Evolutionary conservation across 2,329 filamentous ascomycete genomes (phyloP), one percentile per base, ranked within the genome.

Genomic region (Botrytis fragariae): DNA sequence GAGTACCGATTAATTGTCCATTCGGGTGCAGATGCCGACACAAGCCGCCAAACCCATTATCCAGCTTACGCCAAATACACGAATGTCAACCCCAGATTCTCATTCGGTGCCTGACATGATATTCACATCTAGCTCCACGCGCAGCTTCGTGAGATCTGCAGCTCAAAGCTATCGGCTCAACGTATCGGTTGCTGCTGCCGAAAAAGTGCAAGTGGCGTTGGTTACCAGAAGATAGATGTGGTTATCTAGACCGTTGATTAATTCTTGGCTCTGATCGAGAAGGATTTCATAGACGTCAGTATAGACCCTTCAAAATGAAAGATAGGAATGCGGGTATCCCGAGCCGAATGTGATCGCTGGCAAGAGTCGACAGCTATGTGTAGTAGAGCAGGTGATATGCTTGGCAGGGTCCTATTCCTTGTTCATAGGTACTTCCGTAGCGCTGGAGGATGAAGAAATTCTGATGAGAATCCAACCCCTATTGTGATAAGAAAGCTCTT

Each of bases 251-350:
- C 14, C 32, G 51, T 57, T 57, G 51, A 57, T 57, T 57, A 9
- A 12, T 63, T 29, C 48, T 32, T 57, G 45, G 22, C n/a, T 57
- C 37, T 42, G 1, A 18, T 68, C 3, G 5, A 39, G 37, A 10
- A 14, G 3, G 37, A 29, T 54, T 39, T 29, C 37, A 29, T 29
- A 42, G 37, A 29, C 6, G n/a, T 22, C 35, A 57, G 35, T 29
- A 12, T 32, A 32, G n/a, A 25, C 12, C 51, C 4, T 6, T 57
- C 2, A 20, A 57, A 29, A 39, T 18, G 25, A 57, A 16, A 68
- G 65, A 57, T 42, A 57, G 65, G 65, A 57, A 69, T 16, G 48
- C 65, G 65, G 48, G 32, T 69, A 57, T 25, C n/a, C 48, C 65
- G 65, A 68, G 9, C 65, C 65, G 65, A 42, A 57, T 32, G 10